phyloP scores from a whole-genome alignment of 768 basidiomycete species.

The Tricholoma bakamatsutake region DNA sequence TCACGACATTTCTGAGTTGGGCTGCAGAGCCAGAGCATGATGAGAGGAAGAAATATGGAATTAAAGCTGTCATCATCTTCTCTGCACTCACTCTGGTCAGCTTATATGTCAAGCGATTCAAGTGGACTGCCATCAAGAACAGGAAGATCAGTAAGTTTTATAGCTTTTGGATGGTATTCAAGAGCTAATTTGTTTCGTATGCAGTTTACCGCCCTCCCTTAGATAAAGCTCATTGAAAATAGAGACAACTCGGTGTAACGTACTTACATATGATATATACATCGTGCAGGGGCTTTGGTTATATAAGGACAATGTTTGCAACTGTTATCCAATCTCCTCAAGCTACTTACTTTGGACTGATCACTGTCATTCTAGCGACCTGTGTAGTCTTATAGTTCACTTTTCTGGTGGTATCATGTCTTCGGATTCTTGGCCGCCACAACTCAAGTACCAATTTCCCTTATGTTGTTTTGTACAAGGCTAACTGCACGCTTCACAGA shows the following conservation, averaged over 20 bases:
- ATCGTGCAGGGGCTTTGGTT: not conserved
- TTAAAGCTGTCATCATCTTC: slow-evolving; percentile 94
- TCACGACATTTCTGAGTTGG: slow-evolving; percentile 93
- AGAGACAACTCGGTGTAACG: slow-evolving; percentile 3
- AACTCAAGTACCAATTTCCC: slow-evolving; percentile 50
- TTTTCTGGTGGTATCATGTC: slow-evolving; percentile 41
- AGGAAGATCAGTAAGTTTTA: slow-evolving; percentile 75
- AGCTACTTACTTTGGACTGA: not conserved
- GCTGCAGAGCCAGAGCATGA: slow-evolving; percentile 98
- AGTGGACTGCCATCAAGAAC: slow-evolving; percentile 90
- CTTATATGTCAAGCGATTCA: slow-evolving; percentile 92
- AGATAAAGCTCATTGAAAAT: slow-evolving; percentile 49
- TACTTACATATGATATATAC: slow-evolving; percentile 4
- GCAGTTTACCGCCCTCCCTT: slow-evolving; percentile 59
- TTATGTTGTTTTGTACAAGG: not conserved
- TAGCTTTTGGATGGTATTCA: not conserved
- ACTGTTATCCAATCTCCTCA: not conserved
- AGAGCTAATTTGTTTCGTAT: slow-evolving; percentile 4
- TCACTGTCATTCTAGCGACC: not conserved
- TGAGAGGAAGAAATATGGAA: slow-evolving; percentile 92
- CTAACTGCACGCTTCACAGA: slow-evolving; percentile 38
- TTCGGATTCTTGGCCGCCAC: slow-evolving; percentile 75
- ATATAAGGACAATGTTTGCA: not conserved
- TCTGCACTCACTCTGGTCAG: slow-evolving; percentile 75
- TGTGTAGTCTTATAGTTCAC: not conserved